Conservation (phyloP, 139 green algal species). For the Chlorella sorokiniana region DNA sequence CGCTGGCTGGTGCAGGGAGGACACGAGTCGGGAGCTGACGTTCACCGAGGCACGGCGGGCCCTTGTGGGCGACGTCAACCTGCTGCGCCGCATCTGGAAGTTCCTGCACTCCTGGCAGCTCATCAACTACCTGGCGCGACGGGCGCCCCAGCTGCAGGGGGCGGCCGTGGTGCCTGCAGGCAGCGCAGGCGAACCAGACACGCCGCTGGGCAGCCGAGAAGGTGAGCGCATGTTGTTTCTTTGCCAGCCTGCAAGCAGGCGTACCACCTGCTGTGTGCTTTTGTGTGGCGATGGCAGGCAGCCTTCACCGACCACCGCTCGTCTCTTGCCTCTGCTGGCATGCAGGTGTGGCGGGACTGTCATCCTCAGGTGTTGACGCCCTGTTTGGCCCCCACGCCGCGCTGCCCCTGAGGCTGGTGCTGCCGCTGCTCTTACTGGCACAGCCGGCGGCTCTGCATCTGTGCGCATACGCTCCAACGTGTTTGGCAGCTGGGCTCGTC, state of each 20-base stretch:
- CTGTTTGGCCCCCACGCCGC: background rate
- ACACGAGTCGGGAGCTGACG: conserved; percentile 55
- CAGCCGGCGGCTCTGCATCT: conserved; percentile 11
- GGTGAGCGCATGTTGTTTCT: too few relatives aligned
- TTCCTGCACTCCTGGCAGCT: conserved; percentile 30
- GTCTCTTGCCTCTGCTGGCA: background rate
- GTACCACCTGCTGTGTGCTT: too few relatives aligned
- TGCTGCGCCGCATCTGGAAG: conserved; percentile 68
- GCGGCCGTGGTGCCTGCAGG: background rate
- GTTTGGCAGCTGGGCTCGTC: background rate
- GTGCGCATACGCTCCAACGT: conserved; percentile 13
- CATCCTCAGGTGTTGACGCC: conserved; percentile 13
- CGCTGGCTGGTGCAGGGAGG: conserved; percentile 39
- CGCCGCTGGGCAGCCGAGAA: background rate
- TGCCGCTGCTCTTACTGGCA: background rate
- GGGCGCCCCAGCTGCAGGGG: background rate
- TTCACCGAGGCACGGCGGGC: conserved; percentile 63
- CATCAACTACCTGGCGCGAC: conserved; percentile 20
- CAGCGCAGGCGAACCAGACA: background rate
- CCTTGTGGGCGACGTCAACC: conserved; percentile 67
- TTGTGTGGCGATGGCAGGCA: too few relatives aligned
- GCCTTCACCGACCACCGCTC: too few relatives aligned
- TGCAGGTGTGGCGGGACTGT: background rate
- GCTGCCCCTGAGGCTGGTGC: background rate
- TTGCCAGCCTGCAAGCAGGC: too few relatives aligned